Evolutionary conservation across 176 grass and related monocot genomes (phyloP), one percentile per base, ranked within the genome.

Genomic region (Ananas comosus): DNA sequence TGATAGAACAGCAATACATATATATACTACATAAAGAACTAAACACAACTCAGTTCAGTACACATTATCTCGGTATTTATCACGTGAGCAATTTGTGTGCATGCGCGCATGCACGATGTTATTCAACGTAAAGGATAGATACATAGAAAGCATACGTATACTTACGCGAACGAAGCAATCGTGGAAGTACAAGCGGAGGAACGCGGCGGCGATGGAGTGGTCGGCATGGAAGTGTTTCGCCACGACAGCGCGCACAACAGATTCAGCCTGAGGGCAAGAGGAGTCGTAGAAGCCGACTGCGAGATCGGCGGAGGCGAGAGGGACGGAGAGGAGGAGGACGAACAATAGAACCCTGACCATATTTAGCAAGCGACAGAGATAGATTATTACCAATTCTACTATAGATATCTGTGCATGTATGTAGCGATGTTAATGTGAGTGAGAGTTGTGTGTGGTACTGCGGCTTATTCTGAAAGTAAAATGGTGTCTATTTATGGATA

Each of bases 131-230:
- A 13, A 65, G 17, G 17, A 28, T 64, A 71, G 1, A 14, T 7
- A 69, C 21, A 52, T 25, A 14, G 23, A 33, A 13, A 56, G 23
- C 10, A 53, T 16, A 59, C 13, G 49, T 53, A 33, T 18, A 49
- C 74, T 56, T 65, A 78, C 80, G 48, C 27, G 67, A 28, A 88
- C 71, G 76, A 85, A 85, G 71, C 82, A 85, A 67, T 82, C 79
- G 65, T 87, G 70, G 75, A 84, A 80, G 3, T 69, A 69, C 63
- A 83, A 63, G 18, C 72, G 66, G 10, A 90, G 50, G 50, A 86
- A n/a, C 2, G 79, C 79, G 12, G 76, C 51, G 0, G 57, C 24
- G 3, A 87, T 33, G 42, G 70, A 72, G 1, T 5, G 28, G 64
- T 87, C 74, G 0, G 49, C 23, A 74, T 50, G 71, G 76, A 87